Conservation (phyloP, 257 asterid species). For the Nicotiana knightiana region DNA sequence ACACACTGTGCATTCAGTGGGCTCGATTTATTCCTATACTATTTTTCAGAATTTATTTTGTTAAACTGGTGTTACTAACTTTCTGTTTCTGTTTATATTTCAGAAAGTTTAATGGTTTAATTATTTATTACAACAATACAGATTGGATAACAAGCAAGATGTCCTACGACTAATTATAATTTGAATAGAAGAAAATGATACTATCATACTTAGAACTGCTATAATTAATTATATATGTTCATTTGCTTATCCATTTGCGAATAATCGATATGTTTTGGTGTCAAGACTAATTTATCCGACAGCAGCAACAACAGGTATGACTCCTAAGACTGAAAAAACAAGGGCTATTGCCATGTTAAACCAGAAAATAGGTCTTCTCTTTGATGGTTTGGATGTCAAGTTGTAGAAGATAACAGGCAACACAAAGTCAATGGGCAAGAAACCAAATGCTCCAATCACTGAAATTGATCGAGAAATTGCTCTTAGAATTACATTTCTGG, state of each 20-base stretch:
- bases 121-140: too few species aligned
- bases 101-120: too few species aligned
- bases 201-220: too few species aligned
- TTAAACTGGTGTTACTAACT: too few species aligned
- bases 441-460: slow-evolving; percentile 84
- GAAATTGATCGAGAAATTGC: slow-evolving; percentile 59
- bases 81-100: too few species aligned
- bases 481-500: slow-evolving; percentile 60
- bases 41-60: too few species aligned
- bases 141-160: too few species aligned
- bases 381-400: slow-evolving; percentile 70
- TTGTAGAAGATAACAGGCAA: slow-evolving; percentile 78
- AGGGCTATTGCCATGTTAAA: slow-evolving; percentile 48
- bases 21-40: too few species aligned
- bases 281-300: slow-evolving; percentile 81
- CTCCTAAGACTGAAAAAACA: slow-evolving; percentile 50
- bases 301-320: slow-evolving; percentile 75
- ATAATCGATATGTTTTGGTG: slow-evolving; percentile 57
- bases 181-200: too few species aligned
- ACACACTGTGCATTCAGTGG: too few species aligned
- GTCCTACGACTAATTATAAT: too few species aligned
- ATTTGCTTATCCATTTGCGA: slow-evolving; percentile 48
- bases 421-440: slow-evolving; percentile 88
- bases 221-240: too few species aligned
- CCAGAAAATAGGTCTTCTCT: slow-evolving; percentile 47